phyloP scores from a whole-genome alignment of 306 rosid genomes.

The Mimosa pudica region DNA sequence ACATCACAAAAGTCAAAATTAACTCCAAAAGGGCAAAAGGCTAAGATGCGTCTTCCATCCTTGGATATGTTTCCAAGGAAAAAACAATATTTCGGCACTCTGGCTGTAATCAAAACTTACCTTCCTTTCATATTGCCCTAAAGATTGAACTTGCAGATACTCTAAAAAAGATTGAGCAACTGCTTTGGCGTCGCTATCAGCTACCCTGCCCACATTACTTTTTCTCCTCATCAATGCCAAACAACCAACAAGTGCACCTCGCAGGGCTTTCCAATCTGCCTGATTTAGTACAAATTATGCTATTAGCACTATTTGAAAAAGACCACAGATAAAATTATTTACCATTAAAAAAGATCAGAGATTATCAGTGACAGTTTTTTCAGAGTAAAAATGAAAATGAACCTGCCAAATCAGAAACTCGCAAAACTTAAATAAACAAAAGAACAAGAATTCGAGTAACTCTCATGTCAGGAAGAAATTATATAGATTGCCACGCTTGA shows the following conservation, averaged over 20 bases:
- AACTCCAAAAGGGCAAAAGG: not conserved
- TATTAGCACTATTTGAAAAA: slow-evolving; percentile 23
- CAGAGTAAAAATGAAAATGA: slow-evolving; percentile 31
- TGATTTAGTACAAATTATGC: slow-evolving; percentile 49
- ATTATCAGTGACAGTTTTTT: slow-evolving; percentile 17
- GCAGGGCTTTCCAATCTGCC: slow-evolving; percentile 98
- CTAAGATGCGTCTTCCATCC: not conserved
- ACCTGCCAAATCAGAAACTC: slow-evolving; percentile 29
- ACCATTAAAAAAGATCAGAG: slow-evolving; percentile 26
- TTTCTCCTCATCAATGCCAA: slow-evolving; percentile 80
- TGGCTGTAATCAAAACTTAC: slow-evolving; percentile 40
- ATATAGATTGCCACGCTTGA: slow-evolving; percentile 18
- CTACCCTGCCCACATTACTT: slow-evolving; percentile 56
- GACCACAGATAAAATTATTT: slow-evolving; percentile 22
- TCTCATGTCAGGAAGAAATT: slow-evolving; percentile 24
- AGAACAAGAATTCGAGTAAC: slow-evolving; percentile 30
- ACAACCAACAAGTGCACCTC: slow-evolving; percentile 96
- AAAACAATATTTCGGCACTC: slow-evolving; percentile 21
- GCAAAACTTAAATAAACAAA: slow-evolving; percentile 15
- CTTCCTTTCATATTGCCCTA: slow-evolving; percentile 90
- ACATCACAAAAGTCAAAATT: slow-evolving; percentile 23
- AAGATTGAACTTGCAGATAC: slow-evolving; percentile 79
- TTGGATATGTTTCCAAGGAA: slow-evolving; percentile 21
- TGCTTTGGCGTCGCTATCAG: slow-evolving; percentile 70
- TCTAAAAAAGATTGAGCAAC: slow-evolving; percentile 64